Percentiles rank a stretch among this genome's conserved stretches.
phyloP scores from a whole-genome alignment of 495 filamentous ascomycete genomes.

The Friedmanniomyces simplex region DNA sequence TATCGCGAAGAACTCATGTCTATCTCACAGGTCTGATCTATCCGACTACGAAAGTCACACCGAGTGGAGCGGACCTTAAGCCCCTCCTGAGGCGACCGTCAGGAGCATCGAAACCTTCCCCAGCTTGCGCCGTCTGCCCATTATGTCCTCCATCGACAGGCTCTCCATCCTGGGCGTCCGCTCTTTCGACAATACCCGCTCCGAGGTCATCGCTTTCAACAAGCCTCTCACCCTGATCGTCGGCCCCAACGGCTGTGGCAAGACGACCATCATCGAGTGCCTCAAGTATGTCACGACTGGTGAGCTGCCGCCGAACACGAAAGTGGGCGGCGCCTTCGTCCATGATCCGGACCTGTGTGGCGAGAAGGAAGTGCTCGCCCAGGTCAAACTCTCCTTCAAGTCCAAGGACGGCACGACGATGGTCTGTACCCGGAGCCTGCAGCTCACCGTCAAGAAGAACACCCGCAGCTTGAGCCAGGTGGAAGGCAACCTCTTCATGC shows the following conservation, averaged over 20 bases:
- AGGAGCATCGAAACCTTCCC: not conserved
- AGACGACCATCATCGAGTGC: conserved; percentile 98
- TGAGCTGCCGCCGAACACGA: conserved; percentile 82
- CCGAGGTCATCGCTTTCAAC: conserved; percentile 79
- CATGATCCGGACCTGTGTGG: conserved; percentile 88
- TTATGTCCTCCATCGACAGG: conserved; percentile 69
- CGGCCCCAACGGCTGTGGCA: conserved; percentile 92
- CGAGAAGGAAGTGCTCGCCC: conserved; percentile 82
- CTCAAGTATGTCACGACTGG: conserved; percentile 97
- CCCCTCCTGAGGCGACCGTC: not conserved
- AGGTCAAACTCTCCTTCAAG: conserved; percentile 82
- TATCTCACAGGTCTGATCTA: too few species aligned
- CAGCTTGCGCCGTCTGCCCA: not conserved
- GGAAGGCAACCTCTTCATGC: conserved; percentile 62
- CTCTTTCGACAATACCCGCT: conserved; percentile 71
- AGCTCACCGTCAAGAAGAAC: conserved; percentile 76
- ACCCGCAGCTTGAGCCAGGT: conserved; percentile 63
- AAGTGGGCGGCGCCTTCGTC: conserved; percentile 83
- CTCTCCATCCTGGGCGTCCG: conserved; percentile 59
- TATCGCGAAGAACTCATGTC: too few species aligned
- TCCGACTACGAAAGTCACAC: too few species aligned
- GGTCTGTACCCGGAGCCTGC: conserved; percentile 69
- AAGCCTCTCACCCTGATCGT: conserved; percentile 91
- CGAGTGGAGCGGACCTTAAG: too few species aligned
- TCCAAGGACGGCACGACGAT: conserved; percentile 63